Base-by-base conservation (phyloP, 257 asterid species). In the Jasminum sambac region DNA sequence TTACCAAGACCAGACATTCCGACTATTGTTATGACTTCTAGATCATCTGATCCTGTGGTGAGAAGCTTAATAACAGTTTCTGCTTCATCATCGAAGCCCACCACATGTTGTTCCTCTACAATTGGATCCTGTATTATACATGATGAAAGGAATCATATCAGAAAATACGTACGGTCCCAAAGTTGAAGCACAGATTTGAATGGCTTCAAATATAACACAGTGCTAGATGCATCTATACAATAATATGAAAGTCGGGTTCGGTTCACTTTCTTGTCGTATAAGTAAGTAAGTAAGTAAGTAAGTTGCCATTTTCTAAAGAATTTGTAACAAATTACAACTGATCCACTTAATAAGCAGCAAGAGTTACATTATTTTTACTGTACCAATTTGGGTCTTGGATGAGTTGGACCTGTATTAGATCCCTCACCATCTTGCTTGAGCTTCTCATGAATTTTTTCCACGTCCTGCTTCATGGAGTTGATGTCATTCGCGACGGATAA, bases 1-100 rank as follows among this genome's bases (percentile, higher is more conserved):
- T 83, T 83, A 6, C 83, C 85, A 5, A 80, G 83, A 2, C 87
- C 82, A 0, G 85, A 70, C 85, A 80, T 75, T 0, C 85, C 88
- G 16, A 78, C 78, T 37, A 80, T 71, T 4, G 82, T 63, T 66
- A 80, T 57, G 30, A 80, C 82, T 42, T 76, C 83, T 1, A 75
- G 72, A 9, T 66, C 21, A 12, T 62, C 52, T 2, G 64, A 37
- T 57, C 64, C 77, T 46, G 30, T 72, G 8, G 4, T 16, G 11
- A 83, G 78, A 58, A 50, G 70, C 12, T 70, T 64, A n/a, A 70
- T 75, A 4, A 80, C 19, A 16, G 9, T 19, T 24, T n/a, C 5
- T 0, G 80, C 79, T 70, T 74, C 83, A 3, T 72, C 81, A 23
- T 75, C 78, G 44, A 79, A 44, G 21, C 80, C 80, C 34, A 79